phyloP scores from a whole-genome alignment of 1,284 basidiomycete species.

The Ganoderma lingzhi region DNA sequence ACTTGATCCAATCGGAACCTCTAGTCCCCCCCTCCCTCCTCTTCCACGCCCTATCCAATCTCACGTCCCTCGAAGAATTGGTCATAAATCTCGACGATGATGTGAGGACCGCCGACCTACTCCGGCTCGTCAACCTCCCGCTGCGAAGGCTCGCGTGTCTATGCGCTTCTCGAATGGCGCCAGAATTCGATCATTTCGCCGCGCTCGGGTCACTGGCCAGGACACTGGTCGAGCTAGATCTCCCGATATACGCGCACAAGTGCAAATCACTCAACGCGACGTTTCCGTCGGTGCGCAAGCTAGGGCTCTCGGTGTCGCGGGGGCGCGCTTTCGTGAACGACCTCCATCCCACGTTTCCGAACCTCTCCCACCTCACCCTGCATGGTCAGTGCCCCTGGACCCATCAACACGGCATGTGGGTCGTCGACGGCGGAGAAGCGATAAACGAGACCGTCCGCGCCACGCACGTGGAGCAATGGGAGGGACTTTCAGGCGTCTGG shows the following conservation, averaged over 20 bases:
- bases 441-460: background rate
- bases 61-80: background rate
- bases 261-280: background rate
- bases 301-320: background rate
- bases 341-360: background rate
- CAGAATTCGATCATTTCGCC: background rate
- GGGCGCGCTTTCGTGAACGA: background rate
- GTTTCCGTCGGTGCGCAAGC: background rate
- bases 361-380: background rate
- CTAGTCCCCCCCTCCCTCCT: background rate
- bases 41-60: background rate
- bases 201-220: background rate
- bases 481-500: background rate
- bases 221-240: background rate
- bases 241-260: background rate
- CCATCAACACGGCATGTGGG: background rate
- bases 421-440: background rate
- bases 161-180: background rate
- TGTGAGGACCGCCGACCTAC: background rate
- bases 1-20: background rate
- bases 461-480: background rate
- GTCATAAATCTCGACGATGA: background rate
- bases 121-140: background rate
- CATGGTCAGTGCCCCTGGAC: background rate
- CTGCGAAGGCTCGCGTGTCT: background rate